A percentile compares a stretch with the other conserved stretches of the same genome.
These are phyloP conservation scores for Alternaria alternata DNA, from an alignment of 2,329 filamentous ascomycete species.

Conservation along the genomic window DNA sequence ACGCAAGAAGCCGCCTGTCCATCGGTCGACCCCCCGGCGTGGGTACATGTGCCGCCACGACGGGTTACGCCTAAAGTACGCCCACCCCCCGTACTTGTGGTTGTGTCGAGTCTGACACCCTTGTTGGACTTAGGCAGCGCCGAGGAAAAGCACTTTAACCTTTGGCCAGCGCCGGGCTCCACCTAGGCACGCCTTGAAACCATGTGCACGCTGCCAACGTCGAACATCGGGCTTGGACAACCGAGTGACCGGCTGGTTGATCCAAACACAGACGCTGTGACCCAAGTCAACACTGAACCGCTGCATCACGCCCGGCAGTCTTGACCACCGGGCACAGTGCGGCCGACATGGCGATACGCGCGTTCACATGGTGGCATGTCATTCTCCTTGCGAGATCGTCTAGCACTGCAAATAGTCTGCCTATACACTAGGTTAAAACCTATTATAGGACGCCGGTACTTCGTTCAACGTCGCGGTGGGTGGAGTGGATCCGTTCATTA, in stretches of 20 bases:
- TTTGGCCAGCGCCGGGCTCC: conserved; percentile 27
- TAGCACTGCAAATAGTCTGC: conserved; percentile 8
- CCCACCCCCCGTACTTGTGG: conserved; percentile 9
- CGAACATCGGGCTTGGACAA: conserved; percentile 18
- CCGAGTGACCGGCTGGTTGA: conserved; percentile 28
- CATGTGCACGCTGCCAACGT: conserved; percentile 35
- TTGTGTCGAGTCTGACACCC: conserved; percentile 22
- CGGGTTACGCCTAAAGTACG: conserved; percentile 31
- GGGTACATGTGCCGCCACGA: conserved; percentile 39
- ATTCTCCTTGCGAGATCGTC: conserved; percentile 12
- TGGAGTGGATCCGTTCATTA: conserved; percentile 21
- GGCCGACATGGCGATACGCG: conserved; percentile 27
- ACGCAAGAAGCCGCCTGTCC: conserved; percentile 26
- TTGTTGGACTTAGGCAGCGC: conserved; percentile 33
- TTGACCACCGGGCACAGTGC: conserved; percentile 17
- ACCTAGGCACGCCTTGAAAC: conserved; percentile 43
- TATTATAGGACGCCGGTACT: conserved; percentile 4
- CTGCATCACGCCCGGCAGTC: conserved; percentile 26
- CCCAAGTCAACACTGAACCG: conserved; percentile 22
- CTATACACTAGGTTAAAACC: conserved; percentile 12
- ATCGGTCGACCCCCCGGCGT: conserved; percentile 29
- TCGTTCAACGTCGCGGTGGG: conserved; percentile 5
- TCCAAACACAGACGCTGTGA: conserved; percentile 19
- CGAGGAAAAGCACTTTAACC: conserved; percentile 35
- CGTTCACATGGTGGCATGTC: conserved; percentile 24